Evolutionary conservation across 805 yeast species (phyloP).

Genomic region (Pichia exigua): DNA sequence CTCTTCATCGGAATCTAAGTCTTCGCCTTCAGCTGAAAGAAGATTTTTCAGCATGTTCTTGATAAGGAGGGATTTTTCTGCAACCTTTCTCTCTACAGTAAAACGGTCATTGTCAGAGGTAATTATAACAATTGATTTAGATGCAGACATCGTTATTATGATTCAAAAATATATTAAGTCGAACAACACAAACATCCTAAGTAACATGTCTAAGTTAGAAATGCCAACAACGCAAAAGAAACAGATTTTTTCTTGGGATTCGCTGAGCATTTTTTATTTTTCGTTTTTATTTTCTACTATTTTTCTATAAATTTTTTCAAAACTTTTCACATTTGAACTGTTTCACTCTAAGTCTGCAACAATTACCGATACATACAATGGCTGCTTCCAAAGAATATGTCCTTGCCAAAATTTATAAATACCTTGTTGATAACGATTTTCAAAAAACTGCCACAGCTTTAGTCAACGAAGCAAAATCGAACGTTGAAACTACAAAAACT

Average conservation of each 20-base stretch:
- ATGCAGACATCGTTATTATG: conserved; percentile 13
- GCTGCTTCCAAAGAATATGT: conserved; percentile 13
- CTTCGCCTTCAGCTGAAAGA: conserved; percentile 29
- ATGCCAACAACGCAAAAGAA: background rate
- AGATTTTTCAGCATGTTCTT: conserved; percentile 81
- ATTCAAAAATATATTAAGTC: background rate
- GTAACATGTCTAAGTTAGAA: background rate
- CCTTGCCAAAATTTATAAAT: conserved; percentile 19
- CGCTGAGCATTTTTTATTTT: background rate
- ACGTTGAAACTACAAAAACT: conserved; percentile 9
- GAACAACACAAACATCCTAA: background rate
- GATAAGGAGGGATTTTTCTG: conserved; percentile 77
- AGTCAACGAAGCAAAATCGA: conserved; percentile 14
- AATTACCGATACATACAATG: conserved; percentile 7
- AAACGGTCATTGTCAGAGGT: conserved; percentile 79
- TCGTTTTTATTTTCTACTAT: background rate
- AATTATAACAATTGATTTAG: conserved; percentile 34
- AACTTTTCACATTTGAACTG: background rate
- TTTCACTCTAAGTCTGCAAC: background rate
- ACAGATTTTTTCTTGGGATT: background rate
- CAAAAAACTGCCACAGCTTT: conserved; percentile 19
- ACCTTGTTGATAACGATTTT: conserved; percentile 19
- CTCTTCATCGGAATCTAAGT: conserved; percentile 26
- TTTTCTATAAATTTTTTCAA: background rate
- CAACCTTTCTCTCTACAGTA: conserved; percentile 71